Base-by-base conservation (phyloP, 768 basidiomycete genomes). In the Lyophyllum atratum region DNA sequence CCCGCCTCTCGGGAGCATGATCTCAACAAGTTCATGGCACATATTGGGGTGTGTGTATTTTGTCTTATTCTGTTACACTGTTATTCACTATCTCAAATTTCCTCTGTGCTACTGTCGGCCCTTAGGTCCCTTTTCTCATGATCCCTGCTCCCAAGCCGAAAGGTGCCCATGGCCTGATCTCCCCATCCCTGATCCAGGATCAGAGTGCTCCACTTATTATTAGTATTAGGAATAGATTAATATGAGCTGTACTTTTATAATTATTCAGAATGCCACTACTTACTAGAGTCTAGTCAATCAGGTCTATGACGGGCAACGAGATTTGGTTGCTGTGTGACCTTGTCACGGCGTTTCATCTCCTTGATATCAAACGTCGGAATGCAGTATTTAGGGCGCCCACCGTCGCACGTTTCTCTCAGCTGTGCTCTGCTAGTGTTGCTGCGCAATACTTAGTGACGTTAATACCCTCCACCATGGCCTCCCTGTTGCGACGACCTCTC, bases 1-100 rank as follows among this genome's bases (percentile, higher is more conserved):
- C 17, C 45, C n/a, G 59, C 60, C 34, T 58, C 68, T 21, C 70
- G 74, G 47, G 75, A 74, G 19, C 61, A 67, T 39, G 75, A 80
- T 55, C 64, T 79, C 58, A 76, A 77, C 55, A 74, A 64, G n/a
- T 80, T 80, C 59, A 79, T 79, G 76, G 67, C 72, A 15, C 76
- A 78, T 60, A 77, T 80, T 50, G 79, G 79, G 62, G 80, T 82
- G 64, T 52, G 80, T 80, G 63, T 59, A 55, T 64, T 49, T 58
- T 34, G 54, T 62, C 51, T 31, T 52, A 37, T 50, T 48, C 42
- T 31, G 8, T 9, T 6, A 33, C 31, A 33, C n/a, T 37, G 22
- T 49, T 42, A 31, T 60, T 14, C 22, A 24, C 53, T n/a, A 4
- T 21, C 2, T 48, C 29, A 26, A 37, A 43, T 14, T 19, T 15